These are phyloP conservation scores for Apiospora marii DNA, from an alignment of 2,329 filamentous ascomycete species.

Conservation along the genomic window DNA sequence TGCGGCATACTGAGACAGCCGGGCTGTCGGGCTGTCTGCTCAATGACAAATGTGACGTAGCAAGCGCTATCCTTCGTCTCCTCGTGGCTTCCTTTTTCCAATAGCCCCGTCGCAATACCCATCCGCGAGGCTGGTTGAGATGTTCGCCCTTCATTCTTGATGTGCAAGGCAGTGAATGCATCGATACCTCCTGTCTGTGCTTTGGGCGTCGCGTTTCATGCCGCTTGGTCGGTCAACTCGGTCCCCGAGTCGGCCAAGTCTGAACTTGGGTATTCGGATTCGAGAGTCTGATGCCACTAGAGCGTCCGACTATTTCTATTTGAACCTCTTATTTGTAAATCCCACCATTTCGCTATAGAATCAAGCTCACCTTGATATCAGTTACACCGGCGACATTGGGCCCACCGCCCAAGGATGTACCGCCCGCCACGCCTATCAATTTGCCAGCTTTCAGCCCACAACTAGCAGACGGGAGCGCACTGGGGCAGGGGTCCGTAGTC, in stretches of 20 bases:
- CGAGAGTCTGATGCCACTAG: background rate
- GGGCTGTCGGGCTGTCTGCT: background rate
- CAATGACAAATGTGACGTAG: constrained; percentile 12
- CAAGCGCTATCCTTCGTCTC: constrained; percentile 15
- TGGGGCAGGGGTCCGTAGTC: constrained; percentile 50
- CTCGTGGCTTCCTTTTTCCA: background rate
- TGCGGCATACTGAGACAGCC: background rate
- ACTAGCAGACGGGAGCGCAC: constrained; percentile 16
- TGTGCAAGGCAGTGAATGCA: background rate
- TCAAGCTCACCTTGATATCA: constrained; percentile 27
- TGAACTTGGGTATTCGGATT: background rate
- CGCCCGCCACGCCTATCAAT: constrained; percentile 62
- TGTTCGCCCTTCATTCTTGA: background rate
- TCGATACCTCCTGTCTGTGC: background rate
- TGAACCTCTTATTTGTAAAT: background rate
- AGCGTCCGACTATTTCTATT: background rate
- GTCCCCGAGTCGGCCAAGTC: background rate
- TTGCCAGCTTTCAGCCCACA: constrained; percentile 55
- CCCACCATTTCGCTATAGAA: background rate
- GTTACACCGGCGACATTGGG: constrained; percentile 36
- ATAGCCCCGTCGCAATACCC: background rate
- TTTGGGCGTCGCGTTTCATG: background rate
- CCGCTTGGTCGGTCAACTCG: background rate
- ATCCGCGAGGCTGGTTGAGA: background rate
- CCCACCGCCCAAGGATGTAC: constrained; percentile 55